These are phyloP conservation scores for Mimosa pudica DNA, from an alignment of 306 rosid genomes.

Conservation along the genomic window DNA sequence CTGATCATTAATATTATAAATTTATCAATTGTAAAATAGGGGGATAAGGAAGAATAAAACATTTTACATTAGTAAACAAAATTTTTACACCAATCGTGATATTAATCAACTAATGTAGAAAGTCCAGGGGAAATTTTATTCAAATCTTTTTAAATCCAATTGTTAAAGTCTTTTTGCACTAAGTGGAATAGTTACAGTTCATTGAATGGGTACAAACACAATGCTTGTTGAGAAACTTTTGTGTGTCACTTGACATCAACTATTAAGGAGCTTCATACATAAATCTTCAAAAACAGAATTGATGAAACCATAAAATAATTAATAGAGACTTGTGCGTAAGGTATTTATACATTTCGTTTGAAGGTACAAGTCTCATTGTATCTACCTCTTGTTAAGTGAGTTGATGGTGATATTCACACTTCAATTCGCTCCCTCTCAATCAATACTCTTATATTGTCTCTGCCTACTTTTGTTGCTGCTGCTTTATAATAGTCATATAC, in stretches of 20 bases:
- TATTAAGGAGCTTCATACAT: background rate
- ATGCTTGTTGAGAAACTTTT: background rate
- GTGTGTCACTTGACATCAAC: background rate
- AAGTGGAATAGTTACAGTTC: too few species aligned
- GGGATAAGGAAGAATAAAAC: too few species aligned
- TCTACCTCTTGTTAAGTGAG: background rate
- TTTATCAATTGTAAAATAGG: too few species aligned
- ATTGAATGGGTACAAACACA: too few species aligned
- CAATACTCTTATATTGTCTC: background rate
- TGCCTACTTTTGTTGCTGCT: background rate
- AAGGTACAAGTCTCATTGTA: conserved; percentile 15
- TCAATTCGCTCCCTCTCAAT: background rate
- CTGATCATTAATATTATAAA: too few species aligned
- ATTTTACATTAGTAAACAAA: too few species aligned
- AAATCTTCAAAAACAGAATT: background rate
- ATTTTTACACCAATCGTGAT: too few species aligned
- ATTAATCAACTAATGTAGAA: too few species aligned
- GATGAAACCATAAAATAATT: background rate
- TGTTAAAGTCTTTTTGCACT: too few species aligned
- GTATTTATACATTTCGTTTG: conserved; percentile 1
- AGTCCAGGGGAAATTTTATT: too few species aligned
- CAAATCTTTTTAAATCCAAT: too few species aligned
- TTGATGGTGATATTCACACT: background rate
- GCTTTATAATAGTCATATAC: background rate
- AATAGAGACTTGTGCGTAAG: background rate